Evolutionary conservation across 345 rosid genomes (phyloP), one percentile per base, ranked within the genome.

Genomic region (Brassica rapa): DNA sequence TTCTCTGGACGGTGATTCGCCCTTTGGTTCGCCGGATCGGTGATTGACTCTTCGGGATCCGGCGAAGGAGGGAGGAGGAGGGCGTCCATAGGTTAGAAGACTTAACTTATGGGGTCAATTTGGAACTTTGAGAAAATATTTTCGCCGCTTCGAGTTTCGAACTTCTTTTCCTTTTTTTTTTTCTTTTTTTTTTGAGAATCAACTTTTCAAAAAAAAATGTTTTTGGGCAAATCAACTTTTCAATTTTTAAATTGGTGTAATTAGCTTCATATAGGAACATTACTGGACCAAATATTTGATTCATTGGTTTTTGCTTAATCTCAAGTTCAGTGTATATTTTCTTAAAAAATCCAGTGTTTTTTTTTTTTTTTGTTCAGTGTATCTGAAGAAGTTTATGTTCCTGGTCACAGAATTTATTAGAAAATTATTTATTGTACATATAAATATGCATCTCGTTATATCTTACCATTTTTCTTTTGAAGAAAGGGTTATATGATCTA

Each of bases 11-110:
- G 25, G 32, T 35, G 81, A 69, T 37, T 35, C 0, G 11, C 63
- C 10, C 74, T 35, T 46, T 70, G 55, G 78, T 73, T 24, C 9
- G 79, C 78, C 63, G 83, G 79, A 66, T 51, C 69, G 66, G 80
- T 14, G 51, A 67, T 21, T 0, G 27, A 29, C 71, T n/a, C 73
- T 25, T 66, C 37, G 72, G 78, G 77, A 37, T 78, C 73, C 73
- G 77, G 66, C 62, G 84, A 57, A 27, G 82, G 71, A 69, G 77
- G 14, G 19, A 74, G 66, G 65, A 68, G 62, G 71, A 73, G 78
- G 80, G 73, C 35, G 65, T 79, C 86, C 86, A 89, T 89, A 24
- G 55, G 19, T 5, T 10, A 3, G 0, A 15, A 9, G 30, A 62
- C 29, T 15, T 71, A 61, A 65, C 7, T 46, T 30, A 0, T 35